Percentiles rank a stretch among this genome's conserved stretches.
Evolutionary conservation across 106 monocot genomes (phyloP).

Genomic region (Dioscorea alata): DNA sequence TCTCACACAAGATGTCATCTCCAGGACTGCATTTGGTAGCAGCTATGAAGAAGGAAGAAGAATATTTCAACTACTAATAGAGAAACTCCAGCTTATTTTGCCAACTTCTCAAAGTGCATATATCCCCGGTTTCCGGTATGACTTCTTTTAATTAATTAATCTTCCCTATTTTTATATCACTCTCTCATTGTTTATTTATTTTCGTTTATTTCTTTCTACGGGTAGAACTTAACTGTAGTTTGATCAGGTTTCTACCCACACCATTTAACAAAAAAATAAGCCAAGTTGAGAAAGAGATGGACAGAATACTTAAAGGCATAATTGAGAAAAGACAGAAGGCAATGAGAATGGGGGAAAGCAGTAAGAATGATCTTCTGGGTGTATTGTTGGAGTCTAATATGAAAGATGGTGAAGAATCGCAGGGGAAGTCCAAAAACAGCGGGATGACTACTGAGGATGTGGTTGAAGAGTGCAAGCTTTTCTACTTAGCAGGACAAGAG

Average conservation of each 20-base stretch:
- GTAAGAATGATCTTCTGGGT: slow-evolving; percentile 28
- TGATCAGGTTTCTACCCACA: slow-evolving; percentile 39
- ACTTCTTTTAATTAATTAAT: no score
- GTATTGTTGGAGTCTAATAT: slow-evolving; percentile 33
- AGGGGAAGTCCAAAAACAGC: not conserved
- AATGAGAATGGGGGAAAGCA: slow-evolving; percentile 5
- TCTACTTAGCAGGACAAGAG: slow-evolving; percentile 79
- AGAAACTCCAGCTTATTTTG: no score
- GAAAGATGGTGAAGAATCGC: slow-evolving; percentile 1
- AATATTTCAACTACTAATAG: no score
- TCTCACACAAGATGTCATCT: no score
- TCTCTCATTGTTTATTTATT: no score
- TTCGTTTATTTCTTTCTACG: no score
- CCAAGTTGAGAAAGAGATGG: slow-evolving; percentile 17
- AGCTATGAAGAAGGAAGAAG: no score
- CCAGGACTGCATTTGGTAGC: no score
- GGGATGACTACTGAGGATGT: slow-evolving; percentile 47
- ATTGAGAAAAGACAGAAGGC: slow-evolving; percentile 28
- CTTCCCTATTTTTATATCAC: no score
- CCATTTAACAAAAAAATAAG: slow-evolving; percentile 16
- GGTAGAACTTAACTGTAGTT: no score
- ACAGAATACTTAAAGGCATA: slow-evolving; percentile 14
- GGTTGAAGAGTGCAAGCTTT: slow-evolving; percentile 73
- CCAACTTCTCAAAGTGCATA: no score
- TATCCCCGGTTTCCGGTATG: no score